These are phyloP conservation scores for Oldenlandia corymbosa DNA, from an alignment of 257 asterid genomes.

Conservation along the genomic window DNA sequence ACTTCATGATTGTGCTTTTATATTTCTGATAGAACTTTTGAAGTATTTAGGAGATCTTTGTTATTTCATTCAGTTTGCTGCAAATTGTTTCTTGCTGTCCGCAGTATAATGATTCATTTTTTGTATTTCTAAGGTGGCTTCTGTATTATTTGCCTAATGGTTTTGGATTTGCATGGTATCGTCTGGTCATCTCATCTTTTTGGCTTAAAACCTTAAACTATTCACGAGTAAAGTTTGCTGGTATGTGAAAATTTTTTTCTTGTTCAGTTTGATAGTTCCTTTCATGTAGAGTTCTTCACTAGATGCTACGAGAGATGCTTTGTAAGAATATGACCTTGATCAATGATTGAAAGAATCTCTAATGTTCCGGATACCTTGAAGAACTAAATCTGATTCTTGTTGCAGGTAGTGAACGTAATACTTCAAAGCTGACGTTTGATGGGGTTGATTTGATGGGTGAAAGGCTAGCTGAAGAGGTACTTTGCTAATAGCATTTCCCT, in stretches of 20 bases:
- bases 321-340: neutral
- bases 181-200: neutral
- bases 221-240: neutral
- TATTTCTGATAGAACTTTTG: neutral
- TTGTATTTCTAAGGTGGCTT: too few species aligned
- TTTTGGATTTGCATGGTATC: neutral
- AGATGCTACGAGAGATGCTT: conserved; percentile 1
- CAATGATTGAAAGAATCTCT: neutral
- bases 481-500: conserved; percentile 28
- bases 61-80: neutral
- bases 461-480: conserved; percentile 92
- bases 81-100: neutral
- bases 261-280: neutral
- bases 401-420: conserved; percentile 81
- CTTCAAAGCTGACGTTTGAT: conserved; percentile 75
- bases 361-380: conserved; percentile 6
- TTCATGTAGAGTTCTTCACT: neutral
- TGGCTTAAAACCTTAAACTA: too few species aligned
- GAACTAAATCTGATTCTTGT: conserved; percentile 16
- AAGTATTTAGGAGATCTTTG: neutral
- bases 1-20: neutral
- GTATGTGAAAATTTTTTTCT: neutral
- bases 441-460: conserved; percentile 95
- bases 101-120: neutral
- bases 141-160: neutral